A percentile compares a stretch with the other conserved stretches of the same genome.
Conservation (phyloP, 176 grass and related monocot genomes). For the Carex kokanica region DNA sequence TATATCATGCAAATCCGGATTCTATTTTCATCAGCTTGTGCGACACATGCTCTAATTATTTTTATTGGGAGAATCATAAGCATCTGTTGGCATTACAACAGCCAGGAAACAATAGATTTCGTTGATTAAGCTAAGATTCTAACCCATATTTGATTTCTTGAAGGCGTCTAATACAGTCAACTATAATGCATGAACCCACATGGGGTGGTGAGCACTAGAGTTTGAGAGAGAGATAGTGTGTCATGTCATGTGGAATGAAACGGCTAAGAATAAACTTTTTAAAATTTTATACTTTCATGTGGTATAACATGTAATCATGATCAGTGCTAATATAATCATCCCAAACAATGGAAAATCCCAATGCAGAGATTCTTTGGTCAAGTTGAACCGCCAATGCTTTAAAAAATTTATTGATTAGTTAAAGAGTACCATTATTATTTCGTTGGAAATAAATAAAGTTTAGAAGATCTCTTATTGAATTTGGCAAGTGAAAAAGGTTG, state of each 20-base stretch:
- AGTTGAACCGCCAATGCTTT: conserved; percentile 1
- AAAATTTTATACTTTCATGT: conserved; percentile 16
- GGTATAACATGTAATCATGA: conserved; percentile 23
- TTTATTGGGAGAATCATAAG: neutral
- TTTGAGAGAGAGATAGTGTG: neutral
- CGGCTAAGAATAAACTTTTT: conserved; percentile 3
- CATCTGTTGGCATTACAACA: conserved; percentile 9
- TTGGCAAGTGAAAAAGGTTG: neutral
- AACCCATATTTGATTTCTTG: conserved; percentile 15
- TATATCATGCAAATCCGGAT: neutral
- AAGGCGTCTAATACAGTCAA: conserved; percentile 24
- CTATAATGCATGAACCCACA: neutral
- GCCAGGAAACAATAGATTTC: neutral
- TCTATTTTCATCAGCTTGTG: conserved; percentile 7
- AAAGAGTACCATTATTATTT: neutral
- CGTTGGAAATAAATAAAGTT: neutral
- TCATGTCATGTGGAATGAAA: conserved; percentile 9
- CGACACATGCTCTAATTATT: conserved; percentile 6
- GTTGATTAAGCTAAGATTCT: conserved; percentile 24
- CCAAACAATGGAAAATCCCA: neutral
- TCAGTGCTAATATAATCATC: neutral
- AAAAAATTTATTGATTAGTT: neutral
- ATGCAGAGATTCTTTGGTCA: conserved; percentile 15
- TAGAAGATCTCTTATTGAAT: conserved; percentile 14
- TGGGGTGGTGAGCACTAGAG: neutral